Conservation (phyloP, 1,284 basidiomycete genomes). For the Puccinia horiana region DNA sequence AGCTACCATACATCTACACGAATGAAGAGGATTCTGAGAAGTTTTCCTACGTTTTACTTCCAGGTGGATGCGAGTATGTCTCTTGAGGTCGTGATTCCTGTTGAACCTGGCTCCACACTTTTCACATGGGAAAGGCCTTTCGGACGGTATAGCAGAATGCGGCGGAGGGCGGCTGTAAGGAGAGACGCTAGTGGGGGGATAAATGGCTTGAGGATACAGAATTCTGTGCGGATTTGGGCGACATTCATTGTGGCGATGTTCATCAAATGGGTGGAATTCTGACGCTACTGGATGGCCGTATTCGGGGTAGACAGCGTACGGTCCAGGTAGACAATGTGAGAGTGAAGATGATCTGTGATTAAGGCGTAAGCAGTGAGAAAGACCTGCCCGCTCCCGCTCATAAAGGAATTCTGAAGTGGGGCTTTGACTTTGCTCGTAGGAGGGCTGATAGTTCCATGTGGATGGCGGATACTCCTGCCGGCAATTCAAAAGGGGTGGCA, state of each 20-base stretch:
- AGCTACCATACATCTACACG: not conserved
- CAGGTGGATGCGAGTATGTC: constrained; percentile 64
- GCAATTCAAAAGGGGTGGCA: not conserved
- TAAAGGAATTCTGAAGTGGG: not conserved
- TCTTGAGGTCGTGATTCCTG: constrained; percentile 73
- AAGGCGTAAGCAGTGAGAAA: not conserved
- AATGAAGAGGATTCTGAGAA: not conserved
- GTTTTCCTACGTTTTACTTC: constrained; percentile 57
- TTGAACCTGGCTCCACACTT: constrained; percentile 71
- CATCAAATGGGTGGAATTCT: not conserved
- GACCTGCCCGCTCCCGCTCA: not conserved
- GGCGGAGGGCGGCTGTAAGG: not conserved
- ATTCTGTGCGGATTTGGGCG: not conserved
- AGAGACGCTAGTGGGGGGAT: not conserved
- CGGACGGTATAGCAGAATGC: constrained; percentile 59
- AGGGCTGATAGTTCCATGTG: constrained; percentile 4
- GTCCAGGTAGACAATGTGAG: not conserved
- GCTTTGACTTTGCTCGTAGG: not conserved
- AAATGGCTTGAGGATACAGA: constrained; percentile 16
- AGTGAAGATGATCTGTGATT: not conserved
- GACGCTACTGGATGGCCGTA: not conserved
- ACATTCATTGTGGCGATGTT: not conserved
- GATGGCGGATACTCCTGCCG: not conserved
- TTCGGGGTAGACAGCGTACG: not conserved
- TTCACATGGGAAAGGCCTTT: constrained; percentile 63